Percentiles rank a stretch among this genome's conserved stretches.
phyloP scores from a whole-genome alignment of 306 rosid species.

The Cyclanthera cordifolia region DNA sequence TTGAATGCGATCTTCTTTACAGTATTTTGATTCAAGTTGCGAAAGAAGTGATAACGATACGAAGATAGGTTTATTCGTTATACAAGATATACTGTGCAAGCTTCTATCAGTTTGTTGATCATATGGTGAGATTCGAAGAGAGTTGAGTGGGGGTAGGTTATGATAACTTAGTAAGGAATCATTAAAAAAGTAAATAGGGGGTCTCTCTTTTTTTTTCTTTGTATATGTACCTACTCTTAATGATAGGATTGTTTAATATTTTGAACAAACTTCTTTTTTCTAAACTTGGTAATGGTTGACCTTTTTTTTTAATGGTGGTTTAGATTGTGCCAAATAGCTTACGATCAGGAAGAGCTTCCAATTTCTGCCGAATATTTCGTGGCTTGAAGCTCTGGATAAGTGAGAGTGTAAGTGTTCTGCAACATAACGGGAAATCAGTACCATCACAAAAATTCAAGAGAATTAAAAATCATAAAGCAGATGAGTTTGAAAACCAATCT shows the following conservation, averaged over 20 bases:
- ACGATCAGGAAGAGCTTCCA: conserved; percentile 22
- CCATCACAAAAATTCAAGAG: conserved; percentile 26
- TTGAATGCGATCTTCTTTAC: neutral
- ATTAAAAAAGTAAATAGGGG: neutral
- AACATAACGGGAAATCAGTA: conserved; percentile 22
- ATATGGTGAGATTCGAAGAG: neutral
- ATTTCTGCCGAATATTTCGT: conserved; percentile 40
- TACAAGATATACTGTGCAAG: neutral
- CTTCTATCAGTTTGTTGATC: neutral
- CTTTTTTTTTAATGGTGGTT: conserved; percentile 6
- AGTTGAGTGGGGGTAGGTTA: neutral
- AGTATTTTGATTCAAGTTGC: neutral
- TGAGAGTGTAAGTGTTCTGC: conserved; percentile 28
- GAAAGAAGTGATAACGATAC: neutral
- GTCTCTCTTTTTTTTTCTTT: neutral
- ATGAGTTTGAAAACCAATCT: conserved; percentile 20
- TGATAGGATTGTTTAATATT: neutral
- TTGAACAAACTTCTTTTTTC: neutral
- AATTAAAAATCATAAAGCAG: conserved; percentile 24
- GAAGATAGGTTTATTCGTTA: neutral
- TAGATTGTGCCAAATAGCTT: conserved; percentile 33
- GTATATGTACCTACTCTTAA: neutral
- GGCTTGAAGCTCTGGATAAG: conserved; percentile 51
- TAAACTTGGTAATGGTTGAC: neutral
- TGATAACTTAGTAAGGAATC: neutral